Conservation (phyloP, 306 rosid species). For the Lablab purpureus region DNA sequence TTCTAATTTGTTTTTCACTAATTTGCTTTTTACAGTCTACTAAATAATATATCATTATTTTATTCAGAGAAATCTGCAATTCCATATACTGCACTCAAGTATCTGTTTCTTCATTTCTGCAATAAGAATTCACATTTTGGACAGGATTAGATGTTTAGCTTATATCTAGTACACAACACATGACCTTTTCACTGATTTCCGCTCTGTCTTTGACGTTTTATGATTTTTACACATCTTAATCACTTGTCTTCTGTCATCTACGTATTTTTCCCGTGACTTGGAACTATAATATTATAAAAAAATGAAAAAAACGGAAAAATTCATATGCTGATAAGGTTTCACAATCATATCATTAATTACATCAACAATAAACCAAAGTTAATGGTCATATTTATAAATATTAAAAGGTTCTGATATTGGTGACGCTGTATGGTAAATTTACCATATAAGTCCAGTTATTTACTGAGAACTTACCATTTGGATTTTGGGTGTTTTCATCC, state of each 20-base stretch:
- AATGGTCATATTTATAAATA: slow-evolving; percentile 4
- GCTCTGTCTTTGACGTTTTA: neutral
- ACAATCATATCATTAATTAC: neutral
- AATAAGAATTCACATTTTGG: neutral
- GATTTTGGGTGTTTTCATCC: neutral
- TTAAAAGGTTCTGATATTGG: neutral
- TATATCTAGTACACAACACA: neutral
- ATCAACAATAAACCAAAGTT: slow-evolving; percentile 4
- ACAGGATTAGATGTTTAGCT: neutral
- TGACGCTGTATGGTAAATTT: neutral
- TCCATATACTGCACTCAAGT: neutral
- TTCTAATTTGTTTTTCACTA: neutral
- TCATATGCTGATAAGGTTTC: neutral
- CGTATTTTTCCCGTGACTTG: neutral
- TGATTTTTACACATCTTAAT: neutral
- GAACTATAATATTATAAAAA: neutral
- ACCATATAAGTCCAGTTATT: neutral
- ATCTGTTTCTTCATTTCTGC: neutral
- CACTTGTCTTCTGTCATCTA: neutral
- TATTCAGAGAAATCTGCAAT: neutral
- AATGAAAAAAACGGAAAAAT: neutral
- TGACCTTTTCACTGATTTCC: neutral
- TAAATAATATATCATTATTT: neutral
- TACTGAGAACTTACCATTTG: slow-evolving; percentile 2
- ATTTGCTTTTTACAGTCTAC: no score